Evolutionary conservation across 352 stramenopile species (phyloP).

Genomic region (Thraustochytrium sp.): DNA sequence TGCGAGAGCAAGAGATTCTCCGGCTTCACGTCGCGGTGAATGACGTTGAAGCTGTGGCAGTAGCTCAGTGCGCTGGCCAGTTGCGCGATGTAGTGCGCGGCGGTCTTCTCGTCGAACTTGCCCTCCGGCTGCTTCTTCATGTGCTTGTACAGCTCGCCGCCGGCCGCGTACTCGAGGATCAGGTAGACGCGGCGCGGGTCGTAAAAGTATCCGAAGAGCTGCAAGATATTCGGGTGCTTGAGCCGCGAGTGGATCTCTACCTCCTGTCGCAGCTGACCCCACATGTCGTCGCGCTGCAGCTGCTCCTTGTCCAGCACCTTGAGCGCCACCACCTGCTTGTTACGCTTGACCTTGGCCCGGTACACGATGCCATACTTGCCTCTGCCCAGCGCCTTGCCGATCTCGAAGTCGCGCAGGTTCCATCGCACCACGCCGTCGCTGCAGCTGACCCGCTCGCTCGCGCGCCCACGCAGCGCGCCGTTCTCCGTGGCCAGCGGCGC

Average conservation of each 20-base stretch:
- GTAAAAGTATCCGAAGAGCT: slow-evolving; percentile 48
- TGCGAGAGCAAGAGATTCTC: slow-evolving; percentile 96
- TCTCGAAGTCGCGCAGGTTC: slow-evolving; percentile 89
- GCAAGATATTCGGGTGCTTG: slow-evolving; percentile 50
- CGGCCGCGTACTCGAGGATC: slow-evolving; percentile 96
- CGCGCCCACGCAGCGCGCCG: too few species aligned
- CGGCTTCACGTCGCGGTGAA: slow-evolving; percentile 99
- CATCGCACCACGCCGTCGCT: slow-evolving; percentile 19
- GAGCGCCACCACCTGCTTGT: slow-evolving; percentile 97
- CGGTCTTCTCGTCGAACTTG: slow-evolving; percentile 83
- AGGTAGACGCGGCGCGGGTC: slow-evolving; percentile 93
- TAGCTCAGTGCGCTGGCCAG: slow-evolving; percentile 88
- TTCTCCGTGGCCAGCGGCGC: too few species aligned
- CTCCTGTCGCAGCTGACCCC: slow-evolving; percentile 96
- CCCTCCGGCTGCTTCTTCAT: slow-evolving; percentile 68
- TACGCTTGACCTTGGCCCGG: slow-evolving; percentile 91
- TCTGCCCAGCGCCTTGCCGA: slow-evolving; percentile 92
- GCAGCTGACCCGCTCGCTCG: too few species aligned
- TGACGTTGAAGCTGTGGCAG: slow-evolving; percentile 98
- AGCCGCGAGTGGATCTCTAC: slow-evolving; percentile 99
- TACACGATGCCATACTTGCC: slow-evolving; percentile 94
- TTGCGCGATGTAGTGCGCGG: slow-evolving; percentile 89
- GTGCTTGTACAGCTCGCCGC: slow-evolving; percentile 97
- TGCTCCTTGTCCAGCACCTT: slow-evolving; percentile 98
- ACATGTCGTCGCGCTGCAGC: slow-evolving; percentile 91